phyloP scores from a whole-genome alignment of 1,139 yeast genomes.

The Chernovozyma aurita region DNA sequence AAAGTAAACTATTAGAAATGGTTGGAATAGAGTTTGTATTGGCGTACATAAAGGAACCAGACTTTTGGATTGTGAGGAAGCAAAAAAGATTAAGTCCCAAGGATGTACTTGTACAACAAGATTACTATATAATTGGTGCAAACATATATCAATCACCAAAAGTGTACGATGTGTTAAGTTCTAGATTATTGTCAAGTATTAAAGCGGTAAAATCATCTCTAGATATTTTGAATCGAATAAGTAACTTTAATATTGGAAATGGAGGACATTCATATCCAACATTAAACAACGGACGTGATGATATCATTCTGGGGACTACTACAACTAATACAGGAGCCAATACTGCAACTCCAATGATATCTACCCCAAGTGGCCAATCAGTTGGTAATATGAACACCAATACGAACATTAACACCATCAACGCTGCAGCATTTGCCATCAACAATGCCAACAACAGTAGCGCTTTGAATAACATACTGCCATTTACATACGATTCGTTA shows the following conservation, averaged over 20 bases:
- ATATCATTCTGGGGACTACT: slow-evolving; percentile 1
- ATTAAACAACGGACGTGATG: slow-evolving; percentile 5
- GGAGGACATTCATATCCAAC: slow-evolving; percentile 32
- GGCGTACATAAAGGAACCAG: slow-evolving; percentile 76
- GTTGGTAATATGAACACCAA: slow-evolving; percentile 3
- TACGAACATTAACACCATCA: slow-evolving; percentile 4
- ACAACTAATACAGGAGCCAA: slow-evolving; percentile 4
- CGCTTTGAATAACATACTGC: slow-evolving; percentile 15
- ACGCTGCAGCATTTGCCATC: no score
- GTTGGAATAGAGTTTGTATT: slow-evolving; percentile 82
- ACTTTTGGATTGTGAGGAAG: slow-evolving; percentile 85
- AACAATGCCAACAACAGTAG: no score
- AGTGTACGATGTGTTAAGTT: slow-evolving; percentile 35
- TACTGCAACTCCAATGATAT: slow-evolving; percentile 8
- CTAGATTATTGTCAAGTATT: slow-evolving; percentile 36
- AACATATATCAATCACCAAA: slow-evolving; percentile 89
- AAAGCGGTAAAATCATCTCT: slow-evolving; percentile 34
- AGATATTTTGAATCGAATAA: slow-evolving; percentile 31
- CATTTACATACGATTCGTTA: slow-evolving; percentile 29
- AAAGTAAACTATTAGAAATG: slow-evolving; percentile 66
- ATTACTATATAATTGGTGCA: slow-evolving; percentile 86
- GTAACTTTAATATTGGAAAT: slow-evolving; percentile 31
- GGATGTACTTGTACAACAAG: slow-evolving; percentile 50
- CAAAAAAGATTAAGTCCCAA: slow-evolving; percentile 59
- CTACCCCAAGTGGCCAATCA: slow-evolving; percentile 3